Conservation (phyloP, 2,329 filamentous ascomycete species). For the Pseudogymnoascus sp. region DNA sequence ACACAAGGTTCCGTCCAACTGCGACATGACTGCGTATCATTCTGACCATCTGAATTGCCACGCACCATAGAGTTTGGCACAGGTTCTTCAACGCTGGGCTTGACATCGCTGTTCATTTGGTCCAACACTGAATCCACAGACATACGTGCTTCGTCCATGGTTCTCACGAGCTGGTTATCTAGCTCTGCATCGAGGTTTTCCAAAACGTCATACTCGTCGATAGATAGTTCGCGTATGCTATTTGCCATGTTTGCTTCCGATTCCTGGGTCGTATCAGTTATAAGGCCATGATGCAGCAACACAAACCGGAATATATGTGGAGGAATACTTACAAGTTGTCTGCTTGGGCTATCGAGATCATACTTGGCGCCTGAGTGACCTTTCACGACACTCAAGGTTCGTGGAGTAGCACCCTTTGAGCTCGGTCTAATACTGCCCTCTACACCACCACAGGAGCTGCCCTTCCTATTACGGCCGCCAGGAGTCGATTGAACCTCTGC, state of each 20-base stretch:
- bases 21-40: neutral
- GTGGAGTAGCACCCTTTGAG: neutral
- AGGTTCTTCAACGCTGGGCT: neutral
- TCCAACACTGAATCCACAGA: neutral
- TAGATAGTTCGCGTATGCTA: neutral
- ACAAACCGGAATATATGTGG: neutral
- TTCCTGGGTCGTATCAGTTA: neutral
- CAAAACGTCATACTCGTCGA: neutral
- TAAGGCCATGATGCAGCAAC: neutral
- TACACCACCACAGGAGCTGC: neutral
- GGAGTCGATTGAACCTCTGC: neutral
- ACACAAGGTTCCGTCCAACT: neutral
- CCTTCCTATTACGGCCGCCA: neutral
- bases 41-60: neutral
- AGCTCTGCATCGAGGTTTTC: neutral
- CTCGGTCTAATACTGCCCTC: neutral
- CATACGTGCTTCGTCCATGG: neutral
- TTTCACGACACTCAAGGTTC: neutral
- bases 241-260: neutral
- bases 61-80: neutral
- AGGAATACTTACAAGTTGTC: neutral
- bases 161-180: neutral
- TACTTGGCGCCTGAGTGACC: neutral
- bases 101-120: neutral
- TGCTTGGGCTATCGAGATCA: neutral